phyloP scores from a whole-genome alignment of 192 early-diverging fungal genomes.

The Coemansia sp. region DNA sequence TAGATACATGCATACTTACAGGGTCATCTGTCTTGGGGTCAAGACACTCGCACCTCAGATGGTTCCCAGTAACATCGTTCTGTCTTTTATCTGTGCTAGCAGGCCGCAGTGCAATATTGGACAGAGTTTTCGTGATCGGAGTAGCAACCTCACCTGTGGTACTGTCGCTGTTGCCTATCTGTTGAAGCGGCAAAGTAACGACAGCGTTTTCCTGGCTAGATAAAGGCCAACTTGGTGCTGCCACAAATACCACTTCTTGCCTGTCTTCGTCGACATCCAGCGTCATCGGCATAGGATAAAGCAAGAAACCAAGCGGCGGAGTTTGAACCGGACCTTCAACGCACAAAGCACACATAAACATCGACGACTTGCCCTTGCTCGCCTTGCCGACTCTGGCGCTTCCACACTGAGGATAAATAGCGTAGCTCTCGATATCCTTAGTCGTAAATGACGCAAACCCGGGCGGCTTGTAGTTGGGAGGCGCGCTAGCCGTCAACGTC shows the following conservation, averaged over 20 bases:
- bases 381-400: constrained; percentile 39
- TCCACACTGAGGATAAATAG: constrained; percentile 42
- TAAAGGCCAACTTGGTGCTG: constrained; percentile 3
- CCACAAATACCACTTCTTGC: constrained; percentile 34
- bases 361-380: background rate
- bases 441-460: constrained; percentile 19
- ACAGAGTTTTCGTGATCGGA: background rate
- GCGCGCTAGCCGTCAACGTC: constrained; percentile 13
- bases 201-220: background rate
- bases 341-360: constrained; percentile 38
- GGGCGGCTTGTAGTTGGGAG: constrained; percentile 24
- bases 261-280: constrained; percentile 36
- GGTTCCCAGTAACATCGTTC: no score
- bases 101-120: no score
- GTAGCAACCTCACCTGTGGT: background rate
- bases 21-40: constrained; percentile 1
- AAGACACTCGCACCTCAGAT: constrained; percentile 20
- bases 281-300: constrained; percentile 22
- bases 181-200: background rate
- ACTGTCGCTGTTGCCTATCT: no score
- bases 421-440: constrained; percentile 9
- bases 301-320: constrained; percentile 34
- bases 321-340: constrained; percentile 43
- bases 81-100: no score
- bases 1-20: background rate